phyloP scores from a whole-genome alignment of 192 early-diverging fungal genomes.

The Backusella tuberculispora region DNA sequence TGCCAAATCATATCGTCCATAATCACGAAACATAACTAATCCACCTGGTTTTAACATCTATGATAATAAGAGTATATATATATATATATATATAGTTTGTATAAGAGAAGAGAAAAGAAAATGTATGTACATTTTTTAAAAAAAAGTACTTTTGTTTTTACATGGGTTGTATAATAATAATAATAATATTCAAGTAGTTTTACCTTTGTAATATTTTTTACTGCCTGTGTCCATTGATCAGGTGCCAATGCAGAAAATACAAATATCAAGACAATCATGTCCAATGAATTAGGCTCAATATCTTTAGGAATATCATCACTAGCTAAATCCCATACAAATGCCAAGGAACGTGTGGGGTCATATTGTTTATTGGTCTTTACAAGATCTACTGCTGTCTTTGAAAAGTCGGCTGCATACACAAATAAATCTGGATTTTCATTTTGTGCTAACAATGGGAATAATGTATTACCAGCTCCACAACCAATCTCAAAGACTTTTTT shows the following conservation, averaged over 20 bases:
- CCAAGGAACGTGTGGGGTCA: constrained; percentile 69
- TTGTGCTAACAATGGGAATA: constrained; percentile 89
- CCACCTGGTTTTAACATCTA: constrained; percentile 88
- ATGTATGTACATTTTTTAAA: no score
- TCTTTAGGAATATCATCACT: constrained; percentile 63
- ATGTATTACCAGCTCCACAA: constrained; percentile 96
- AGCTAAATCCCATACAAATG: constrained; percentile 97
- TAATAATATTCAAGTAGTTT: neutral
- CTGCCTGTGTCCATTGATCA: constrained; percentile 79
- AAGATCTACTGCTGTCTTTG: constrained; percentile 85
- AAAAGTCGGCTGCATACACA: constrained; percentile 95
- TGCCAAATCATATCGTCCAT: constrained; percentile 97
- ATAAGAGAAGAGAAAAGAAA: neutral
- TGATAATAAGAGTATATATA: neutral
- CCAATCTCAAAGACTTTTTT: constrained; percentile 89
- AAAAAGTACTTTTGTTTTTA: no score
- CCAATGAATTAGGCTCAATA: constrained; percentile 82
- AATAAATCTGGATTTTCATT: constrained; percentile 75
- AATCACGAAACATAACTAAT: constrained; percentile 88
- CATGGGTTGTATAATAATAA: no score
- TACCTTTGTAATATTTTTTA: constrained; percentile 80
- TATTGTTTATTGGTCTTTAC: constrained; percentile 85
- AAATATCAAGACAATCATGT: constrained; percentile 94
- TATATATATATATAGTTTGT: neutral
- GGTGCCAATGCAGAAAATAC: constrained; percentile 93